Base-by-base conservation (phyloP, 345 rosid genomes). In the Linum lewisii region DNA sequence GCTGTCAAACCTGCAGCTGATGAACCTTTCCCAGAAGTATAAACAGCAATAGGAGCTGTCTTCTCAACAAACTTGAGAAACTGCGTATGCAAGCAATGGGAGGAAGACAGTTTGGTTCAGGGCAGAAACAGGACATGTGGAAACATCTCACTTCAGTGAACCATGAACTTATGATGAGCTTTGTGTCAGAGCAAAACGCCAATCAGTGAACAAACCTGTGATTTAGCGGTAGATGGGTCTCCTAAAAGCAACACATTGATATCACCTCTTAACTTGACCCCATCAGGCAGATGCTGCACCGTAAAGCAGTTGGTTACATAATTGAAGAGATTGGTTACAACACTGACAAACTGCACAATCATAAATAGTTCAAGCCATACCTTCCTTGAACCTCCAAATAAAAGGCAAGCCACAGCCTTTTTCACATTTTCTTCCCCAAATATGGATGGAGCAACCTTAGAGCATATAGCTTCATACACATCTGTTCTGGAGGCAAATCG, bases 1-100 rank as follows among this genome's bases (percentile, higher is more conserved):
- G 95, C 97, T 21, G 99, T 93, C 54, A 93, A 94, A 70, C 99
- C 95, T 66, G 99, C 97, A 67, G 97, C 95, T 7, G 99, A 93
- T 57, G 99, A 93, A 63, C 97, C 97, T 59, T 93, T 93, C 63
- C 97, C 95, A 51, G 99, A 93, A 51, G 99, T 93, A 70, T 89
- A 93, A 63, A 93, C 97, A 60, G 97, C 95, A 53, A 89, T 78
- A 13, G 99, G 99, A 63, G 99, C 91, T 7, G 95, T 89, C 88
- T 93, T 93, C 78, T 93, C 91, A 19, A 93, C 95, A 58, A 93
- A 93, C 77, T 93, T 93, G 21, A 93, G 97, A 78, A 93, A 89
- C 94, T 93, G 61, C 53, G 67, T 9, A 47, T 13, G 59, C 63
- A 63, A 64, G 53, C 34, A 54, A 68, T 26, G 36, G 54, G 21